Conservation (phyloP, 2,329 filamentous ascomycete genomes). For the Atkinsonella hypoxylon region DNA sequence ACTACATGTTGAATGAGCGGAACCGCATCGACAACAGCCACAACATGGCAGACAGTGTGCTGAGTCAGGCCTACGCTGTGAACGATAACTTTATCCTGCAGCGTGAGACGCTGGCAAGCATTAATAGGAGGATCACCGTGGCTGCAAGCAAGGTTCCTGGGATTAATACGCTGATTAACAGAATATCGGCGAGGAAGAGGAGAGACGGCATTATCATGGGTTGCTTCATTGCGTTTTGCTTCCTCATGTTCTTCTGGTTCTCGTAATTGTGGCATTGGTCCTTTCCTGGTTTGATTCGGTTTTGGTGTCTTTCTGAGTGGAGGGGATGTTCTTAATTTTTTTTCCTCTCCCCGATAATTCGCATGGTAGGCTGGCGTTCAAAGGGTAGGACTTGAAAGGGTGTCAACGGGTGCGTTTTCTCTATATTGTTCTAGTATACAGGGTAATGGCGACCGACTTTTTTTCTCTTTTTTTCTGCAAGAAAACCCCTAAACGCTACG, state of each 20-base stretch:
- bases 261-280: conserved; percentile 28
- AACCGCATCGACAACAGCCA: conserved; percentile 78
- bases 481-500: background rate
- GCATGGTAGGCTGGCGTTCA: conserved; percentile 20
- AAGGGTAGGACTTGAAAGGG: conserved; percentile 11
- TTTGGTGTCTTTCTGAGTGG: too few relatives aligned
- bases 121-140: conserved; percentile 80
- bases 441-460: conserved; percentile 6
- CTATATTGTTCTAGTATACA: conserved; percentile 15
- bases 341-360: conserved; percentile 7
- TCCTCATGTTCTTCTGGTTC: conserved; percentile 74
- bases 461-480: background rate
- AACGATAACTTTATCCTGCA: conserved; percentile 85
- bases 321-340: background rate
- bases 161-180: conserved; percentile 79
- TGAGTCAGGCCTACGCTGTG: conserved; percentile 92
- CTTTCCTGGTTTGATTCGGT: background rate
- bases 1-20: conserved; percentile 94
- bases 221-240: conserved; percentile 82
- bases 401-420: conserved; percentile 18
- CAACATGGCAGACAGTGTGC: conserved; percentile 75
- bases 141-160: conserved; percentile 88
- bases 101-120: conserved; percentile 74
- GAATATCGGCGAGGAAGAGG: conserved; percentile 90
- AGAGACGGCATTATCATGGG: conserved; percentile 92